Base-by-base conservation (phyloP, 345 rosid genomes). In the Citrus unshiu region DNA sequence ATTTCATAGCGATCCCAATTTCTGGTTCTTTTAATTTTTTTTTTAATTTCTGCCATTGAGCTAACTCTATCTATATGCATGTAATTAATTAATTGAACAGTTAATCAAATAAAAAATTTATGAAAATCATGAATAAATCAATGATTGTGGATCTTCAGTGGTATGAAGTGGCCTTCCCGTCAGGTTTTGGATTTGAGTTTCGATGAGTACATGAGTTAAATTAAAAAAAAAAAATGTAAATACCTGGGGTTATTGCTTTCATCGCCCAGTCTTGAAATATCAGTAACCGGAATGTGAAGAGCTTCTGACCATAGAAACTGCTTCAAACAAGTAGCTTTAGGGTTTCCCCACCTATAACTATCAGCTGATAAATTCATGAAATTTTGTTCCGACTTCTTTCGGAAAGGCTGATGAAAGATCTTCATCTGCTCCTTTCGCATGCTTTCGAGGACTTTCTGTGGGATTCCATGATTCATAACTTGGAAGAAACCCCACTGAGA, bases 311-410 rank as follows among this genome's bases (percentile, higher is more conserved):
- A 90, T 1, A 83, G 80, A 68, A 90, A 79, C 80, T 95, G 94
- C 58, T 77, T 72, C 68, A 91, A 76, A 66, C 83, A 80, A 77
- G 89, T 87, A 6, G 98, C 98, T 7, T 49, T 81, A 61, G 90
- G 90, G 88, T 89, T 95, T 58, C 96, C 96, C 98, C 98, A 93
- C 0, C 90, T 89, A 58, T 95, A 95, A 63, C 82, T 83, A 64
- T 75, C 68, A 16, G 81, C 78, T 2, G 87, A 78, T 49, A 86
- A 78, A 61, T 84, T 86, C 60, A 85, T 68, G 60, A 87, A 85
- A 0, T 65, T 83, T 4, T 40, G 81, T 37, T 61, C 64, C 51
- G 70, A 51, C 77, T 90, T 95, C 76, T 40, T 79, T 6, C 46
- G 27, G 56, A 93, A 93, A 4, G 97, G 89, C 35, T 77, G 85